Evolutionary conservation across 768 basidiomycete species (phyloP), one percentile per base, ranked within the genome.

Genomic region (Lentinula lateritia): DNA sequence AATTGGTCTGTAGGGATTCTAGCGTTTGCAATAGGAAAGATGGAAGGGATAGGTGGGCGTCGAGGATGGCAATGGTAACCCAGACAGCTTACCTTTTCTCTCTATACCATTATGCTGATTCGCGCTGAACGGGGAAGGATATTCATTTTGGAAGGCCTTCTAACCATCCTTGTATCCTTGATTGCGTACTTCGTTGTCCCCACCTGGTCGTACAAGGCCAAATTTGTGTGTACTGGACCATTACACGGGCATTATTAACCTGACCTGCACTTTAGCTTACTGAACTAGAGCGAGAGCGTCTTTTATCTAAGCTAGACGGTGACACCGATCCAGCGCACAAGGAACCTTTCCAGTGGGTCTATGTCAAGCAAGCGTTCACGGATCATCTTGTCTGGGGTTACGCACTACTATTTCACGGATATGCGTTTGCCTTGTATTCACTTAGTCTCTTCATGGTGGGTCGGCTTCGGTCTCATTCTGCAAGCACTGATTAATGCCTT

Each of bases 331-430:
- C 83, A 2, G 82, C 74, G 1, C 73, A 76, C 39, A 65, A 77
- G 18, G 86, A 87, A 64, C 73, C 73, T 28, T 87, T 88, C 61
- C 74, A 80, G 41, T 87, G 86, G 85, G 65, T 69, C 45, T 83
- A 80, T 50, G 85, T 86, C 43, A 72, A 73, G 13, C 83, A 85
- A 63, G 84, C 84, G 6, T 74, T 85, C 63, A 76, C 72, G 50
- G 84, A 88, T 64, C 85, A 80, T 61, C 72, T 86, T 15, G 81
- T 84, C 13, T 85, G 84, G 82, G 80, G 74, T 4, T 87, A 87
- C 67, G 83, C 83, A 0, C 66, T 85, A 18, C 72, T 86, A 1
- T 86, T 86, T 70, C 85, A 87, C 62, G 84, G 82, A 0, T 85
- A 82, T 65, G 80, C 86, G 2, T 85, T 84, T 64, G 83, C 80